Base-by-base conservation (phyloP, 2,329 filamentous ascomycete species). In the Canariomyces notabilis region DNA sequence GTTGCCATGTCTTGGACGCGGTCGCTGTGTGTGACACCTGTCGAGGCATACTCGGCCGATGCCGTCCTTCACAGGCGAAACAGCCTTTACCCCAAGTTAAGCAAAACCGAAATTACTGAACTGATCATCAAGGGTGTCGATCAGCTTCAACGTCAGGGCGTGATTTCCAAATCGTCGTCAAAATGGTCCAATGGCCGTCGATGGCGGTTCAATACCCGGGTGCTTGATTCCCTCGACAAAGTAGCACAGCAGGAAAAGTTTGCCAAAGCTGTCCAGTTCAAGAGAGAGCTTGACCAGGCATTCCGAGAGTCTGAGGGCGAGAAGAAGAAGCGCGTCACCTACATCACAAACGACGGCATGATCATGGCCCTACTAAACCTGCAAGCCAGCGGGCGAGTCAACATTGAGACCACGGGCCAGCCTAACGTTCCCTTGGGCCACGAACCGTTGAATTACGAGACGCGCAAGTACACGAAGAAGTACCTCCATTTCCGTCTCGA, bases 391-490 rank as follows among this genome's bases (percentile, higher is more conserved):
- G 76, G 78, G 3, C 72, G 76, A 33, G 68, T 89, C 34, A 68
- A 61, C 14, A 59, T 86, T 6, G 65, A 72, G 3, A 69, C 77
- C 0, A 59, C 73, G 2, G 70, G 82, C 33, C 73, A 85, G 5
- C 79, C 79, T 1, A 57, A 74, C 40, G 79, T 86, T 22, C 80
- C 82, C 2, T 83, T 85, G 60, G 85, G 86, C 1, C 85, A 89
- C 57, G 76, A 79, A 43, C 82, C 83, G 6, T 79, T 79, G 14
- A 80, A 85, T 53, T 89, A 89, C 63, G 80, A 86, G 57, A 83
- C 81, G 18, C 75, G 83, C 45, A 79, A 79, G 48, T 82, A 83
- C 51, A 77, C 85, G 29, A 83, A 83, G 55, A 72, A 73, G 26
- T 79, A 80, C 55, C 74, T 87, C 40, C 76, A 79, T 53, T 88